Evolutionary conservation across 768 basidiomycete species (phyloP), one percentile per base, ranked within the genome.

Genomic region (Lyophyllum atratum): DNA sequence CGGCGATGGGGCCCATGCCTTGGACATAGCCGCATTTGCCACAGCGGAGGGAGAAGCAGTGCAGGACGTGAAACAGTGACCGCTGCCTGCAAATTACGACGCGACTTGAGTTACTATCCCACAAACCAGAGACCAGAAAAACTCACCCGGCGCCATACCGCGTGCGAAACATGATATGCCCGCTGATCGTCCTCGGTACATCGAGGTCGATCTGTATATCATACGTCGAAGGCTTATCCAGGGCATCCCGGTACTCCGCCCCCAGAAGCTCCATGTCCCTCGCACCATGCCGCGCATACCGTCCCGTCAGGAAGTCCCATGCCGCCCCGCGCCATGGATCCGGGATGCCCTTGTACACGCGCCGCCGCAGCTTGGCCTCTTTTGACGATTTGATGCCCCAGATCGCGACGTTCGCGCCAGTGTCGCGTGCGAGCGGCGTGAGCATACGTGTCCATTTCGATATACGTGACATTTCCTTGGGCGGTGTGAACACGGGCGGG

Each of bases 131-230:
- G 12, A 19, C 45, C 46, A 59, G 53, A 31, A 56, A 4, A 14
- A 79, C 91, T 68, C 70, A 93, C 93, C 95, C 97, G 58, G 89
- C 85, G 49, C 97, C 97, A 72, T 99, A 99, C 61, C 97, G 82
- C 48, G 97, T 99, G 62, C 87, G 85, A 68, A 98, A 99, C 78
- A 95, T 82, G 57, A 97, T 83, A 74, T 98, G 95, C 0, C 95
- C 95, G 58, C 86, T 91, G 62, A 98, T 97, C 12, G 97, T 98
- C 66, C 97, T 76, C 2, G 97, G 97, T 1, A 98, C 95, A 67
- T 99, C 97, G 62, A 99, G 78, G 74, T 99, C 97, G 63, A 98
- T 98, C 76, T 98, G 97, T 29, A 98, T 85, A 70, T 99, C 97
- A 68, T 93, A 95, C 9, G 76, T 81, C 39, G 93, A 96, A 17